Percentiles rank a stretch among this genome's conserved stretches.
These are phyloP conservation scores for Alopecurus myosuroides DNA, from an alignment of 176 grass and related monocot genomes.

Conservation along the genomic window DNA sequence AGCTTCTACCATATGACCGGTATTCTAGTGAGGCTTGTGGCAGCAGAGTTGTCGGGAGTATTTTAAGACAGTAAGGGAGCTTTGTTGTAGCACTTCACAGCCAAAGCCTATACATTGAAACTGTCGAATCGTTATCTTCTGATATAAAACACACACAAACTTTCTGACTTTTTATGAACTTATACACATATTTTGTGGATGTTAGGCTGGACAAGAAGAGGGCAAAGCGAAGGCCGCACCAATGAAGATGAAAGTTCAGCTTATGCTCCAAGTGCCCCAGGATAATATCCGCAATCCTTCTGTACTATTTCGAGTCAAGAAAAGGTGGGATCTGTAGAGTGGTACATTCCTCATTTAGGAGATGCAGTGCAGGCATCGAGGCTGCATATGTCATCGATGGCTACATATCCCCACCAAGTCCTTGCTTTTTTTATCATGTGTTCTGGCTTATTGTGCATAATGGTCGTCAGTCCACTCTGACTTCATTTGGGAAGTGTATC, in stretches of 20 bases:
- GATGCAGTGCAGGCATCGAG: not conserved
- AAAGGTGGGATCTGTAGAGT: constrained; percentile 87
- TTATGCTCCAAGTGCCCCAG: constrained; percentile 85
- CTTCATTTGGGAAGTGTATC: not conserved
- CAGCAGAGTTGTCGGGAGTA: not conserved
- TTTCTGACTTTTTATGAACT: constrained; percentile 9
- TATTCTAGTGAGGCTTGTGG: not conserved
- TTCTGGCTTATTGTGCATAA: constrained; percentile 35
- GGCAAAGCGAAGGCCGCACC: constrained; percentile 68
- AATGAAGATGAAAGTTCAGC: constrained; percentile 74
- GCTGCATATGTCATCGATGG: not conserved
- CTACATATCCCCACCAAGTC: not conserved
- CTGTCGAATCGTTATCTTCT: not conserved
- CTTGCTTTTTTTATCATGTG: not conserved
- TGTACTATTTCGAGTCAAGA: constrained; percentile 85
- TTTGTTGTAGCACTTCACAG: not conserved
- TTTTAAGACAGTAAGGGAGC: not conserved
- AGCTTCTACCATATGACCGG: not conserved
- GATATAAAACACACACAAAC: not conserved
- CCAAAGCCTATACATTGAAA: not conserved
- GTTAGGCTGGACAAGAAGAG: constrained; percentile 75
- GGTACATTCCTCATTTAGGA: not conserved
- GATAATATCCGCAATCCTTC: constrained; percentile 51
- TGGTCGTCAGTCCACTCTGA: not conserved
- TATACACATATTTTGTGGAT: constrained; percentile 26